phyloP scores from a whole-genome alignment of 768 basidiomycete genomes.

The Leccinellum rugosiceps region DNA sequence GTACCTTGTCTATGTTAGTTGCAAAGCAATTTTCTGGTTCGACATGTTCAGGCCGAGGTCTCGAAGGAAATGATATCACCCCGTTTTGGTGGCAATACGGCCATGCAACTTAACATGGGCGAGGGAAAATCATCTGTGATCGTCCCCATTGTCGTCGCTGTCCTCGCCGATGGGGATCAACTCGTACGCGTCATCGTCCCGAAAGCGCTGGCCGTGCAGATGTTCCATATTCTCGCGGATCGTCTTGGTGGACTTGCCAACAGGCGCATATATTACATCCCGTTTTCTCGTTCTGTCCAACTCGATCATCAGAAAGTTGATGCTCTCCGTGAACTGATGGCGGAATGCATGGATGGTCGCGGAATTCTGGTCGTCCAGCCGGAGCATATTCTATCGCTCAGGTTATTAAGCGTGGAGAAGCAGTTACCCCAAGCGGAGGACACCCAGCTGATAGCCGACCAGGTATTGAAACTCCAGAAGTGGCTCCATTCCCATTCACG shows the following conservation, averaged over 20 bases:
- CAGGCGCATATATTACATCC: conserved; percentile 32
- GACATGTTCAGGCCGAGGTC: conserved; percentile 20
- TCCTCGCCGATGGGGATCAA: conserved; percentile 26
- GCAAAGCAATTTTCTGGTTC: conserved; percentile 11
- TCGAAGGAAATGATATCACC: conserved; percentile 34
- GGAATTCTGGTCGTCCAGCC: conserved; percentile 46
- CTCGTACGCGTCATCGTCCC: conserved; percentile 27
- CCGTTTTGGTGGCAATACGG: conserved; percentile 29
- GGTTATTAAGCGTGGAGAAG: conserved; percentile 3
- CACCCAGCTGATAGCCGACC: conserved; percentile 8
- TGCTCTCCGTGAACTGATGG: conserved; percentile 5
- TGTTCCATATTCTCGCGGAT: conserved; percentile 33
- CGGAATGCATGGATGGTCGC: conserved; percentile 32
- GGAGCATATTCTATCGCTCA: neutral
- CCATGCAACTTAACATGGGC: conserved; percentile 42
- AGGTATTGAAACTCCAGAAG: conserved; percentile 18
- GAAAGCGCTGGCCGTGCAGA: conserved; percentile 28
- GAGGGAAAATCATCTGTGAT: conserved; percentile 32
- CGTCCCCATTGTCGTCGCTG: conserved; percentile 26
- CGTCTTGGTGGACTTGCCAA: conserved; percentile 32
- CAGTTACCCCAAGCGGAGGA: conserved; percentile 11
- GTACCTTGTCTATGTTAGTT: conserved; percentile 23
- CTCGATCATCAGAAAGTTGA: neutral
- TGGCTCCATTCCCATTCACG: conserved; percentile 19
- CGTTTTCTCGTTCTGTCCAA: conserved; percentile 28